Conservation (phyloP, 352 stramenopile species). For the Globisporangium cystogenes region DNA sequence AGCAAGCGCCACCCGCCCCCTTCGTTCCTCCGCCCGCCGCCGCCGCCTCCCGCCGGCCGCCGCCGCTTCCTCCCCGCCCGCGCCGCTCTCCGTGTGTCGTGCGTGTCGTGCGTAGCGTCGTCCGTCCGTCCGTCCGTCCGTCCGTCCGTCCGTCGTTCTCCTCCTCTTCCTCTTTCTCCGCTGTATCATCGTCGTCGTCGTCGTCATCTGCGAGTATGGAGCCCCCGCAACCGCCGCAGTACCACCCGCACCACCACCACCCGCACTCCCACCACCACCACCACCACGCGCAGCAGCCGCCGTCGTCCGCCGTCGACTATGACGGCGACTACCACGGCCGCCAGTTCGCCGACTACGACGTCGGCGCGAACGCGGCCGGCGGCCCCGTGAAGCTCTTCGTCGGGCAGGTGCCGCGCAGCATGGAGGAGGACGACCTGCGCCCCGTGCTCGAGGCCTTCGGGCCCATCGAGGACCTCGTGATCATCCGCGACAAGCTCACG, state of each 20-base stretch:
- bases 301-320: not conserved
- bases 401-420: slow-evolving; percentile 82
- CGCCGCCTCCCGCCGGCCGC: too few relatives aligned
- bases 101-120: slow-evolving; percentile 6
- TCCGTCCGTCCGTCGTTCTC: slow-evolving; percentile 2
- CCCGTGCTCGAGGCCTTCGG: slow-evolving; percentile 86
- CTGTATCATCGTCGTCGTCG: not conserved
- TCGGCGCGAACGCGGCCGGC: not conserved
- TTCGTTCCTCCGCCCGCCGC: not conserved
- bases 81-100: slow-evolving; percentile 4
- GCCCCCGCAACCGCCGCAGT: slow-evolving; percentile 2
- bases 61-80: not conserved
- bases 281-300: not conserved
- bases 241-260: not conserved
- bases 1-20: not conserved
- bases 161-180: not conserved
- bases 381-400: slow-evolving; percentile 78
- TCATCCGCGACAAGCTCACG: slow-evolving; percentile 91
- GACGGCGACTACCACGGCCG: slow-evolving; percentile 1
- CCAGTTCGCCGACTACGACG: slow-evolving; percentile 4
- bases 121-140: not conserved
- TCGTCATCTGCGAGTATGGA: slow-evolving; percentile 8
- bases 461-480: slow-evolving; percentile 78
- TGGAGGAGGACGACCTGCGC: slow-evolving; percentile 83
- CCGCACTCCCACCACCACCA: not conserved